These are phyloP conservation scores for Achaetomiella virescens DNA, from an alignment of 495 filamentous ascomycete genomes.

Conservation along the genomic window DNA sequence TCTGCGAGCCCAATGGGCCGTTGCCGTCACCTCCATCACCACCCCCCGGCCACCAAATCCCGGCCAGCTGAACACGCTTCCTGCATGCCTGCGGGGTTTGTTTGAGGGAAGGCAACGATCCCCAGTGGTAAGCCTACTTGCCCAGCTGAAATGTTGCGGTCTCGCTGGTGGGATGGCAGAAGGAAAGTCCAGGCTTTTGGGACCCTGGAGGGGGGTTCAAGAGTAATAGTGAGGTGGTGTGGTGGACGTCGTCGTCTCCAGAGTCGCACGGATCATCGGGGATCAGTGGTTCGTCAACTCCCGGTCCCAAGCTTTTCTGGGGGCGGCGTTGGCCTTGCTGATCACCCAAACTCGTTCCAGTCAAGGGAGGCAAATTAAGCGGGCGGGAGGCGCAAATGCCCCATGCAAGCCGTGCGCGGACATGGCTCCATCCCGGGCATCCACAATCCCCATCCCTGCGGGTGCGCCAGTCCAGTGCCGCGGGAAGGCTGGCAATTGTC, in stretches of 20 bases:
- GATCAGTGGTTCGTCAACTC: background rate
- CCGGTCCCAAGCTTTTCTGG: background rate
- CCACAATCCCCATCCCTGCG: slow-evolving; percentile 9
- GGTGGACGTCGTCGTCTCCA: too few relatives aligned
- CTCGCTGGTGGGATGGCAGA: too few relatives aligned
- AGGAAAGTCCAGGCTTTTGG: too few relatives aligned
- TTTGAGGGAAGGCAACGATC: background rate
- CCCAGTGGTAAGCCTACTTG: too few relatives aligned
- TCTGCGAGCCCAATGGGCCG: background rate
- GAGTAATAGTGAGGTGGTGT: too few relatives aligned
- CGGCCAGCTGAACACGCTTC: slow-evolving; percentile 3
- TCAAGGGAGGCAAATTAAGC: slow-evolving; percentile 11
- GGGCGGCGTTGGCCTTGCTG: slow-evolving; percentile 10
- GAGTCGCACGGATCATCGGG: background rate
- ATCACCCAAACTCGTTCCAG: slow-evolving; percentile 10
- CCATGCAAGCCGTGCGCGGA: slow-evolving; percentile 14
- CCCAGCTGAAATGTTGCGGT: too few relatives aligned
- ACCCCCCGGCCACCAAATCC: slow-evolving; percentile 8
- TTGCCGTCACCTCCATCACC: background rate
- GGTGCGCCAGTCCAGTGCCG: slow-evolving; percentile 2
- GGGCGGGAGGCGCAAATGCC: slow-evolving; percentile 22
- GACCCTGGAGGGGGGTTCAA: too few relatives aligned
- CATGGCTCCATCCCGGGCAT: slow-evolving; percentile 4
- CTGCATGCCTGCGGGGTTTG: background rate
- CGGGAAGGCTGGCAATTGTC: slow-evolving; percentile 1